Percentiles rank a stretch among this genome's conserved stretches.
Evolutionary conservation across 495 filamentous ascomycete genomes (phyloP).

Genomic region (Mytilinidion resinicola): DNA sequence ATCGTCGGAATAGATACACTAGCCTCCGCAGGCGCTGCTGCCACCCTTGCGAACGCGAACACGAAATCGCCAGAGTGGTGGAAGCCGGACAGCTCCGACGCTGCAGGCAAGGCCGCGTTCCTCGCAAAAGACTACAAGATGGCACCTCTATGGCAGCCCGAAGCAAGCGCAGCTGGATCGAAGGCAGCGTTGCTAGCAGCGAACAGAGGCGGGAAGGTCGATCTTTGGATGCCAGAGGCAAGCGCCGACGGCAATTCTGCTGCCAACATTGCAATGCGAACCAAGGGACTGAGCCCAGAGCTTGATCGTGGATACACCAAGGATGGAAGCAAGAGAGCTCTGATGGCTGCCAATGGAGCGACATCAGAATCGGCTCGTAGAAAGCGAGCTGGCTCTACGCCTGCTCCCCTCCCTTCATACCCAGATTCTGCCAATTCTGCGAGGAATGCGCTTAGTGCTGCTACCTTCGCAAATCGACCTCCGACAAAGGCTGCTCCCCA

Average conservation of each 20-base stretch:
- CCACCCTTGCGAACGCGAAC: constrained; percentile 64
- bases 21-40: constrained; percentile 67
- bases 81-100: constrained; percentile 53
- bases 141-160: constrained; percentile 48
- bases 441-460: constrained; percentile 61
- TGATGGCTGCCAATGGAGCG: constrained; percentile 67
- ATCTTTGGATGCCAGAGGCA: constrained; percentile 44
- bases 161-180: constrained; percentile 54
- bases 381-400: constrained; percentile 58
- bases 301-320: constrained; percentile 42
- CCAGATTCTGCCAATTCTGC: constrained; percentile 55
- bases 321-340: constrained; percentile 52
- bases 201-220: constrained; percentile 51
- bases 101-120: constrained; percentile 62
- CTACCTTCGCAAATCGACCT: constrained; percentile 51
- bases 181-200: constrained; percentile 69
- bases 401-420: constrained; percentile 43
- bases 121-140: constrained; percentile 63
- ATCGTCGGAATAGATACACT: constrained; percentile 56
- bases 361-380: constrained; percentile 50
- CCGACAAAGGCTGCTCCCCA: constrained; percentile 14
- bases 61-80: constrained; percentile 54
- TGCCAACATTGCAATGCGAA: constrained; percentile 51
- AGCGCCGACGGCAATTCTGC: constrained; percentile 52
- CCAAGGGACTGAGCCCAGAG: constrained; percentile 37